Percentiles rank a stretch among this genome's conserved stretches.
Conservation (phyloP, 2,329 filamentous ascomycete species). For the Sporothrix curviconia region DNA sequence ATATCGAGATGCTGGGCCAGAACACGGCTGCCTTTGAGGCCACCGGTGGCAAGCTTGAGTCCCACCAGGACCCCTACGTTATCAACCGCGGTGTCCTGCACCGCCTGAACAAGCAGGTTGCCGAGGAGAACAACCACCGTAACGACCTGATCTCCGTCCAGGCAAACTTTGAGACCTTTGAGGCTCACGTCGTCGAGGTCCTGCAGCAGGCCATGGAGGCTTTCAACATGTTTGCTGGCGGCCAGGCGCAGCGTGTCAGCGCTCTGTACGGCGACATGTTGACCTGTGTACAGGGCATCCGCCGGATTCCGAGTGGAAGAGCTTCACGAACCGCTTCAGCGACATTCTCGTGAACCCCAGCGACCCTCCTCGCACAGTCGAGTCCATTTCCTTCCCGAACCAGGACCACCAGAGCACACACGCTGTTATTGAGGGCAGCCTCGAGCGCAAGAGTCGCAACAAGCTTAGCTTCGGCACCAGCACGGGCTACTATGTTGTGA, state of each 20-base stretch:
- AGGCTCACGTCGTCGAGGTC: conserved; percentile 75
- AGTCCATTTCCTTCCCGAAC: conserved; percentile 77
- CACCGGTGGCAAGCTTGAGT: conserved; percentile 61
- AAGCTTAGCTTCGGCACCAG: conserved; percentile 72
- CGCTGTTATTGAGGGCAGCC: conserved; percentile 75
- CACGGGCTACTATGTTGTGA: conserved; percentile 83
- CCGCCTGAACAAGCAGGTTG: conserved; percentile 81
- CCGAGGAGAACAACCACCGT: conserved; percentile 92
- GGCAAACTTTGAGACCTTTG: conserved; percentile 80
- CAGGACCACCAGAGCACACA: conserved; percentile 74
- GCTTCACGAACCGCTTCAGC: conserved; percentile 67
- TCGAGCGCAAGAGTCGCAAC: conserved; percentile 87
- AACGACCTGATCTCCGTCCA: conserved; percentile 91
- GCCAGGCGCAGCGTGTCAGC: conserved; percentile 75
- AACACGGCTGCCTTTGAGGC: conserved; percentile 76
- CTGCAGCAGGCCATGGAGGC: conserved; percentile 76
- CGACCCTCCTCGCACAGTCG: conserved; percentile 64
- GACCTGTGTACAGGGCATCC: conserved; percentile 67
- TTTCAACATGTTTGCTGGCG: conserved; percentile 73
- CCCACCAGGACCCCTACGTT: conserved; percentile 80
- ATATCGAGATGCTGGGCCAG: conserved; percentile 88
- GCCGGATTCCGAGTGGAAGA: conserved; percentile 84
- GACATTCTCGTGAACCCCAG: conserved; percentile 72
- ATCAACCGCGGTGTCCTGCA: conserved; percentile 74
- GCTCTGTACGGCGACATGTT: conserved; percentile 82